phyloP scores from a whole-genome alignment of 1,284 basidiomycete genomes.

The Malassezia furfur region DNA sequence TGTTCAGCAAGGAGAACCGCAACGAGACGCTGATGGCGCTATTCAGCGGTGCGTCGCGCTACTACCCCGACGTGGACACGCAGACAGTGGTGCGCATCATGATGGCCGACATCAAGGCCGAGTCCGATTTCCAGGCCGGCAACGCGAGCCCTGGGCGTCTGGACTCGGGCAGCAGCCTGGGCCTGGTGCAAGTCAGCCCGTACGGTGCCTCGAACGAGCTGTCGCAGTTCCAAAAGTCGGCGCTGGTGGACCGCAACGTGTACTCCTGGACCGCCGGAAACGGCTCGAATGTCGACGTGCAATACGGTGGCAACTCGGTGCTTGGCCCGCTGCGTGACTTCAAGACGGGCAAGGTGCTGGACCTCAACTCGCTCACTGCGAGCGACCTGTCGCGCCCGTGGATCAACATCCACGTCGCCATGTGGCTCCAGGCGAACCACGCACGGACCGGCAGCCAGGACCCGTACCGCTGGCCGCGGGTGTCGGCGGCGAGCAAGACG shows the following conservation, averaged over 20 bases:
- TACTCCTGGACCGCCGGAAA: conserved; percentile 26
- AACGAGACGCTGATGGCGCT: conserved; percentile 41
- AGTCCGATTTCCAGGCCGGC: conserved; percentile 32
- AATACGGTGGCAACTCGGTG: conserved; percentile 18
- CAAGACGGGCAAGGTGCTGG: conserved; percentile 25
- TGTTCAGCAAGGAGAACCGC: conserved; percentile 22
- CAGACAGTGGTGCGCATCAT: conserved; percentile 29
- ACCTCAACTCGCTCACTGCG: conserved; percentile 19
- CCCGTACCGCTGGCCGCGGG: conserved; percentile 29
- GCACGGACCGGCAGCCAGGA: conserved; percentile 34
- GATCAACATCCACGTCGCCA: conserved; percentile 43
- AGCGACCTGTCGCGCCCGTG: conserved; percentile 38
- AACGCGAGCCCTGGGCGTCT: conserved; percentile 27
- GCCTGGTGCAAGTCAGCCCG: conserved; percentile 40
- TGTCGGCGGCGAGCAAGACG: conserved; percentile 17
- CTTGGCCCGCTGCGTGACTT: conserved; percentile 32
- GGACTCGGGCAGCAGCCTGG: conserved; percentile 34
- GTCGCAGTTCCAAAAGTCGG: conserved; percentile 28
- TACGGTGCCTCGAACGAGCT: conserved; percentile 26
- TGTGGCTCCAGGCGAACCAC: conserved; percentile 42
- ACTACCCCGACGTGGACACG: conserved; percentile 41
- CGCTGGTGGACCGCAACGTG: conserved; percentile 20
- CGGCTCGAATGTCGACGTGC: conserved; percentile 1
- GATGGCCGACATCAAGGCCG: conserved; percentile 43
- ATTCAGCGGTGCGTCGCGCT: conserved; percentile 35